These are phyloP conservation scores for Cochlearia excelsa DNA, from an alignment of 345 rosid species.

Conservation along the genomic window DNA sequence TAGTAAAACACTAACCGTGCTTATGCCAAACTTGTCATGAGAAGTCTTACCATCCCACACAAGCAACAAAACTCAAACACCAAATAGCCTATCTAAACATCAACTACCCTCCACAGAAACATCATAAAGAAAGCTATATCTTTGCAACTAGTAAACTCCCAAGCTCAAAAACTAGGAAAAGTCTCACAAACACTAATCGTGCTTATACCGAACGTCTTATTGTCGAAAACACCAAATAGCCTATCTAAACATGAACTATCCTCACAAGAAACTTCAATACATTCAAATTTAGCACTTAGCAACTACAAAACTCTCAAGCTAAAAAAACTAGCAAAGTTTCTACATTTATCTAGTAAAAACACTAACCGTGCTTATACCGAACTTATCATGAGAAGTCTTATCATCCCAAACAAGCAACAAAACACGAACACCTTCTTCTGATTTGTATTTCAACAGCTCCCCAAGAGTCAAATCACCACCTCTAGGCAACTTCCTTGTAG, in stretches of 20 bases:
- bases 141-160: too few relatives aligned
- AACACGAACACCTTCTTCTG: slow-evolving; percentile 89
- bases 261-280: too few relatives aligned
- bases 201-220: too few relatives aligned
- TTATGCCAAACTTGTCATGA: slow-evolving; percentile 57
- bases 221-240: not conserved
- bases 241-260: not conserved
- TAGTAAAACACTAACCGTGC: slow-evolving; percentile 45
- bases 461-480: slow-evolving; percentile 83
- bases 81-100: slow-evolving; percentile 15
- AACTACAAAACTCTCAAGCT: not conserved
- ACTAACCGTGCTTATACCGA: slow-evolving; percentile 60
- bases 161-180: too few relatives aligned
- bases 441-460: slow-evolving; percentile 83
- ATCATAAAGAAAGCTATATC: too few relatives aligned
- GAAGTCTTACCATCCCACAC: slow-evolving; percentile 96
- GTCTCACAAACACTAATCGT: too few relatives aligned
- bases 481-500: slow-evolving; percentile 54
- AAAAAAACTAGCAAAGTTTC: not conserved
- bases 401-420: slow-evolving; percentile 90
- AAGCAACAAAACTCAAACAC: slow-evolving; percentile 78
- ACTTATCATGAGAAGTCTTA: slow-evolving; percentile 73
- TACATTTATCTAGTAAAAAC: not conserved
- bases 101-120: too few relatives aligned
- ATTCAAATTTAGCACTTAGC: too few relatives aligned